Evolutionary conservation across 148 eudicot species (phyloP).

Genomic region (Linanthus parryae): DNA sequence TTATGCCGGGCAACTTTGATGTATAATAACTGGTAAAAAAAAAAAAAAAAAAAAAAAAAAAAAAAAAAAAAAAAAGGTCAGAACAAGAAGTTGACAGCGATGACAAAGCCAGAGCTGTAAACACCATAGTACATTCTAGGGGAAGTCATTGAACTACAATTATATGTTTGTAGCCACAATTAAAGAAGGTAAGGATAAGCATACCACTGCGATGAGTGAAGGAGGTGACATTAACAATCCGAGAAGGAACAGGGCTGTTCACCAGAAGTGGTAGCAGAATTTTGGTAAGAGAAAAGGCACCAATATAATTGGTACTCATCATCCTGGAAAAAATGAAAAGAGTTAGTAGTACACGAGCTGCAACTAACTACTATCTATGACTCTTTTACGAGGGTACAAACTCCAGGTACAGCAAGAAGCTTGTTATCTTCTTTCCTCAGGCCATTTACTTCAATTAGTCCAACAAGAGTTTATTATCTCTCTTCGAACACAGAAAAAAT

Average conservation of each 20-base stretch:
- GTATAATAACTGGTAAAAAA: too few species aligned
- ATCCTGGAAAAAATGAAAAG: conserved; percentile 65
- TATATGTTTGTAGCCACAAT: neutral
- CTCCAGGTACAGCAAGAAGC: too few species aligned
- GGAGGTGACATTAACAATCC: conserved; percentile 81
- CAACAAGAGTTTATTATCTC: too few species aligned
- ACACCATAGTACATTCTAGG: too few species aligned
- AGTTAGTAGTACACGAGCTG: too few species aligned
- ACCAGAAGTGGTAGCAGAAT: conserved; percentile 68
- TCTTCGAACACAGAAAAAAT: too few species aligned
- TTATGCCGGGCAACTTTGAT: too few species aligned
- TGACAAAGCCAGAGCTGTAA: neutral
- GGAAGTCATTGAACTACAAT: too few species aligned
- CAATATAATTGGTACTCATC: conserved; percentile 86
- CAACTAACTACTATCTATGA: too few species aligned
- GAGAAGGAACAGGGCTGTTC: conserved; percentile 72
- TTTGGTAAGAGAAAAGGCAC: conserved; percentile 79
- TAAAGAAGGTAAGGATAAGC: conserved; percentile 7
- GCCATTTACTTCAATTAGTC: too few species aligned
- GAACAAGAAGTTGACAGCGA: neutral
- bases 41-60: neutral
- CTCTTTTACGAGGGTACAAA: too few species aligned
- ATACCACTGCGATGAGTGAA: conserved; percentile 85
- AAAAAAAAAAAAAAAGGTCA: neutral
- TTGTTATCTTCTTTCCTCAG: too few species aligned